These are phyloP conservation scores for Xylaria hypoxylon DNA, from an alignment of 2,329 filamentous ascomycete genomes.

Conservation along the genomic window DNA sequence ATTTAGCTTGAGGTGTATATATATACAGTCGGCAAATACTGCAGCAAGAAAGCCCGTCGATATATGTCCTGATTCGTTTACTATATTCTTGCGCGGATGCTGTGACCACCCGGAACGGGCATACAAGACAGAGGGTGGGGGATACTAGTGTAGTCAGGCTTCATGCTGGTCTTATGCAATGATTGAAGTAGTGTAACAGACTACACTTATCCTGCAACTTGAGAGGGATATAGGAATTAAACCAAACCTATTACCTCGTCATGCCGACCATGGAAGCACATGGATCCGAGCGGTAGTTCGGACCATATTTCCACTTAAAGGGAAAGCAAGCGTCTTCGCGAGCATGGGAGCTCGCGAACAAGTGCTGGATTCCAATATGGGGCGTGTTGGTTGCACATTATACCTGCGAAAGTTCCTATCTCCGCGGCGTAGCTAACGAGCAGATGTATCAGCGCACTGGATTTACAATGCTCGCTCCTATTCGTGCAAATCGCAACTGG, in stretches of 20 bases:
- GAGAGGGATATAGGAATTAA: neutral
- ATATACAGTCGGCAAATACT: conserved; percentile 22
- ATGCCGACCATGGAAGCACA: neutral
- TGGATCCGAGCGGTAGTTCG: neutral
- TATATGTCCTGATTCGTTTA: conserved; percentile 23
- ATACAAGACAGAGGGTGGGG: conserved; percentile 4
- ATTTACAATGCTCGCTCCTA: neutral
- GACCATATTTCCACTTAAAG: neutral
- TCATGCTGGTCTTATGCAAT: neutral
- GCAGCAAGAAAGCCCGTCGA: conserved; percentile 14
- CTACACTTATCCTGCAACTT: conserved; percentile 1
- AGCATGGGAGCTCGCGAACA: neutral
- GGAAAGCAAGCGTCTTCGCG: neutral
- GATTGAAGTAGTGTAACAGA: neutral
- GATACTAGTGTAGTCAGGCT: conserved; percentile 15
- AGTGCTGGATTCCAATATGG: neutral
- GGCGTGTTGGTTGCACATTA: conserved; percentile 10
- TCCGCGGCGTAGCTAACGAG: conserved; percentile 49
- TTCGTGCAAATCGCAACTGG: neutral
- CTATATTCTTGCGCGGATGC: conserved; percentile 8
- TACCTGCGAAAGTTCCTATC: conserved; percentile 46
- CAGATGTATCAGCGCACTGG: conserved; percentile 32
- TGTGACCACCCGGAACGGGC: neutral
- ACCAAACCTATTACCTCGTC: neutral
- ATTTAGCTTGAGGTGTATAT: conserved; percentile 23